Conservation (phyloP, 352 stramenopile species). For the Globisporangium megalacanthum region DNA sequence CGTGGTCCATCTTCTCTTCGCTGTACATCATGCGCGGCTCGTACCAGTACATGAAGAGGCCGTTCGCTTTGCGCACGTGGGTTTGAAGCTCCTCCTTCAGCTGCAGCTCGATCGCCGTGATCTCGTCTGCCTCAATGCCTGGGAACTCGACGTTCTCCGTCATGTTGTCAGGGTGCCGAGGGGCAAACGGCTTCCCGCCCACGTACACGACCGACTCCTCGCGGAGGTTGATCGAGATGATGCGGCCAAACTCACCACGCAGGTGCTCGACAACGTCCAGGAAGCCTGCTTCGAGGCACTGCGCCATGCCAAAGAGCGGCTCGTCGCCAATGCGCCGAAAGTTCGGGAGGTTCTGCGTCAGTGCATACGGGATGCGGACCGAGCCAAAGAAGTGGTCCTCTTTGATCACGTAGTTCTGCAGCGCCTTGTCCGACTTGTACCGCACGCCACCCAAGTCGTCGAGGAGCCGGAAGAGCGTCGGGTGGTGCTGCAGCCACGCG, state of each 20-base stretch:
- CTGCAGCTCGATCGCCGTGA: conserved; percentile 76
- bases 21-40: conserved; percentile 69
- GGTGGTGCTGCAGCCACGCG: conserved; percentile 75
- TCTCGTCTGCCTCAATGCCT: conserved; percentile 87
- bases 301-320: conserved; percentile 82
- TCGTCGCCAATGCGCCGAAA: conserved; percentile 76
- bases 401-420: conserved; percentile 81
- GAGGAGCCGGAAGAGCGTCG: conserved; percentile 66
- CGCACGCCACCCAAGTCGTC: conserved; percentile 73
- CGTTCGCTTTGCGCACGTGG: conserved; percentile 68
- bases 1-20: conserved; percentile 81
- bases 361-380: conserved; percentile 48
- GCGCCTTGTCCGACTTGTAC: conserved; percentile 79
- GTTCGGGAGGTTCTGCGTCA: conserved; percentile 77
- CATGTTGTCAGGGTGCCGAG: conserved; percentile 73
- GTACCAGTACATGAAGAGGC: conserved; percentile 84
- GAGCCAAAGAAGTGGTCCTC: conserved; percentile 88
- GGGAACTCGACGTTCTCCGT: conserved; percentile 87
- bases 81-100: conserved; percentile 82
- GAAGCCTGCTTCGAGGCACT: conserved; percentile 74
- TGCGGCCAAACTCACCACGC: conserved; percentile 46
- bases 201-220: conserved; percentile 92
- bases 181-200: conserved; percentile 74
- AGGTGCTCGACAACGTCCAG: conserved; percentile 59
- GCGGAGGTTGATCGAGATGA: conserved; percentile 89